Percentiles rank a stretch among this genome's conserved stretches.
These are phyloP conservation scores for Nothophaeocryptopus gaeumannii DNA, from an alignment of 2,329 filamentous ascomycete species.

Conservation along the genomic window DNA sequence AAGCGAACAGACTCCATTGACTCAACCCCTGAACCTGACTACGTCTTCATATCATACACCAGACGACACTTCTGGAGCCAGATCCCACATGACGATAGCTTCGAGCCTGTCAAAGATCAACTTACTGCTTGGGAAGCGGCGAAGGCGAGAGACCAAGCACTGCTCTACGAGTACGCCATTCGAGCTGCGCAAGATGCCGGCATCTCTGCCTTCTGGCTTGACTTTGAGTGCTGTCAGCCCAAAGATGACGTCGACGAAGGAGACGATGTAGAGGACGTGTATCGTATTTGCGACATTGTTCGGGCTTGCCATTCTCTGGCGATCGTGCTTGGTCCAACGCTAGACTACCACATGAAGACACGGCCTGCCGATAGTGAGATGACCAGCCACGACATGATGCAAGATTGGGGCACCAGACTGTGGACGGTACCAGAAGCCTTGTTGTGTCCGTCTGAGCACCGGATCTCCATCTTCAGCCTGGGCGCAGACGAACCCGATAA, in stretches of 20 bases:
- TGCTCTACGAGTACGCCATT: background rate
- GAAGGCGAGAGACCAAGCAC: no score
- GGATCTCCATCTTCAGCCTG: background rate
- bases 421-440: conserved; percentile 1
- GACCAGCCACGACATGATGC: background rate
- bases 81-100: no score
- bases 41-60: background rate
- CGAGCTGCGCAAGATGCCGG: background rate
- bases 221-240: background rate
- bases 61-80: no score
- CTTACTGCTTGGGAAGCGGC: no score
- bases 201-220: background rate
- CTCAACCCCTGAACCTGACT: background rate
- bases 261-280: background rate
- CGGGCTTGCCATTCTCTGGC: background rate
- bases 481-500: background rate
- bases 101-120: no score
- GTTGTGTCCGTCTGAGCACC: background rate
- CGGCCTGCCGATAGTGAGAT: background rate
- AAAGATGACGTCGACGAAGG: no score
- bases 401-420: conserved; percentile 1
- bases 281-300: conserved; percentile 1
- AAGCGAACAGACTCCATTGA: background rate
- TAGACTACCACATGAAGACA: no score
- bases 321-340: background rate